A percentile compares a stretch with the other conserved stretches of the same genome.
Evolutionary conservation across 805 yeast species (phyloP).

Genomic region (Candida odintsovae): DNA sequence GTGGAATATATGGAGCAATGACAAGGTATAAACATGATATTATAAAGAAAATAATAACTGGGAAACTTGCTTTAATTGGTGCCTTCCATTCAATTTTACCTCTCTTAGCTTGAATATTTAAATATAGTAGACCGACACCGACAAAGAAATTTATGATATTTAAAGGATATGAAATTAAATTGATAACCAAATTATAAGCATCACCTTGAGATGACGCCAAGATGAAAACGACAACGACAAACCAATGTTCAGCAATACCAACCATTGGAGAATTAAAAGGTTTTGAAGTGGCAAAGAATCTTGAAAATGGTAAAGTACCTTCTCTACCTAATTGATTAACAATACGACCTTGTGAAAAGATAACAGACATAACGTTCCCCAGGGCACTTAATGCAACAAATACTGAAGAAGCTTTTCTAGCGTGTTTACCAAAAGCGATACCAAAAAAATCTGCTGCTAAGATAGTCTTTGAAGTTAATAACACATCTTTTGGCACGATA

Average conservation of each 20-base stretch:
- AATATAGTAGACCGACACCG: conserved; percentile 54
- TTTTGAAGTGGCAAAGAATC: conserved; percentile 60
- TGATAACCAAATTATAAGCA: conserved; percentile 76
- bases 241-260: conserved; percentile 73
- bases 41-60: conserved; percentile 59
- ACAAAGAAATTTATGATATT: conserved; percentile 67
- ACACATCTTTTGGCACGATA: conserved; percentile 64
- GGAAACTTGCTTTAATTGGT: conserved; percentile 59
- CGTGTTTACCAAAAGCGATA: conserved; percentile 62
- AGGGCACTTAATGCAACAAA: conserved; percentile 77
- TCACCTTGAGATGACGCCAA: conserved; percentile 85
- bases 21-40: conserved; percentile 62
- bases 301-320: conserved; percentile 71
- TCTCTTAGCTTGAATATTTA: conserved; percentile 44
- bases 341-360: conserved; percentile 76
- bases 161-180: conserved; percentile 76
- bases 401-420: conserved; percentile 68
- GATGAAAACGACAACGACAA: conserved; percentile 66
- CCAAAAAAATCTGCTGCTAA: conserved; percentile 74
- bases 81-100: conserved; percentile 62
- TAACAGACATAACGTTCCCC: conserved; percentile 78
- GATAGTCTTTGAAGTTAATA: conserved; percentile 57
- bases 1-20: conserved; percentile 77
- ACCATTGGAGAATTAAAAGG: conserved; percentile 72
- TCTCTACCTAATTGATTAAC: conserved; percentile 79